phyloP scores from a whole-genome alignment of 129 eudicot genomes.

The Ambrosia trifida region DNA sequence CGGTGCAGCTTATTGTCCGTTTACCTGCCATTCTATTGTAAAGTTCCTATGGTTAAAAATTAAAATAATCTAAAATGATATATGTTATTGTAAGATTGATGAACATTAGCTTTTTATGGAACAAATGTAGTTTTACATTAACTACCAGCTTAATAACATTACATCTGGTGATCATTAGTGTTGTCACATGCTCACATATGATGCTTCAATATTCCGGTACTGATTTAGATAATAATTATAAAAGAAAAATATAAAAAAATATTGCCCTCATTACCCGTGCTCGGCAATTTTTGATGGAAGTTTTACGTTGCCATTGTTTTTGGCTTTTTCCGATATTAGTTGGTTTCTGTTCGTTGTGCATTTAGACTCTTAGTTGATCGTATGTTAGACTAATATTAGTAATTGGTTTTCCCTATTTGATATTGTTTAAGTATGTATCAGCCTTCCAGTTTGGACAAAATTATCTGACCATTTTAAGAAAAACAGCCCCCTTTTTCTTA shows the following conservation, averaged over 20 bases:
- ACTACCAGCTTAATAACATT: constrained; percentile 13
- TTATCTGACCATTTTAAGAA: background rate
- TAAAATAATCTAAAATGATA: too few relatives aligned
- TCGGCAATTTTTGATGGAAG: background rate
- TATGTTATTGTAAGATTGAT: background rate
- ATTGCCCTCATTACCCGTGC: too few relatives aligned
- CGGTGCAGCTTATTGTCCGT: too few relatives aligned
- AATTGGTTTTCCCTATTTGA: background rate
- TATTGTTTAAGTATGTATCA: background rate
- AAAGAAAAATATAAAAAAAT: background rate
- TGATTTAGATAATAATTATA: background rate
- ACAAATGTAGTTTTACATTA: background rate
- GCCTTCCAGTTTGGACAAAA: background rate
- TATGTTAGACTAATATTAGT: background rate
- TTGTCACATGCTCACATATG: background rate
- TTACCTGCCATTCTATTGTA: too few relatives aligned
- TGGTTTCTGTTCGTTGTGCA: background rate
- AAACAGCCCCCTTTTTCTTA: background rate
- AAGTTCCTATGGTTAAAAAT: too few relatives aligned
- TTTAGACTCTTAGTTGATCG: background rate
- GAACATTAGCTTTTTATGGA: background rate
- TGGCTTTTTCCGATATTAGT: background rate
- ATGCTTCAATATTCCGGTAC: background rate
- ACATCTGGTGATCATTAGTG: background rate
- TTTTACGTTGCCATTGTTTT: background rate